Percentiles rank a stretch among this genome's conserved stretches.
phyloP scores from a whole-genome alignment of 805 yeast genomes.

The Wickerhamomyces ciferrii region DNA sequence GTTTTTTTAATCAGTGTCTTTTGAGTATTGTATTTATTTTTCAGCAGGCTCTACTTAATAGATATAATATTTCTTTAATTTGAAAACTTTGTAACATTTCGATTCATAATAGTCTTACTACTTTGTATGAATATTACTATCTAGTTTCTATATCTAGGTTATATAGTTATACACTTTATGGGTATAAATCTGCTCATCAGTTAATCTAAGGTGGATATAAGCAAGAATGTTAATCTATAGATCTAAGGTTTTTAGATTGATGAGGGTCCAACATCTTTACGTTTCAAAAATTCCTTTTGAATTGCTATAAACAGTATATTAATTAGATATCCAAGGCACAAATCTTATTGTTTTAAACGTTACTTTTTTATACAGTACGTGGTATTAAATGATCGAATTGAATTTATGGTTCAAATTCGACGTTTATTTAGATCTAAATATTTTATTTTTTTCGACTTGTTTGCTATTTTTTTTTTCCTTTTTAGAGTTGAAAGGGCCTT shows the following conservation, averaged over 20 bases:
- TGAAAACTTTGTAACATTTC: too few relatives aligned
- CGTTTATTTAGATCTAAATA: too few relatives aligned
- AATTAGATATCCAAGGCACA: too few relatives aligned
- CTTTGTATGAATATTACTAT: too few relatives aligned
- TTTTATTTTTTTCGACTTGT: not conserved
- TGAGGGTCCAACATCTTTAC: too few relatives aligned
- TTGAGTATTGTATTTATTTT: not conserved
- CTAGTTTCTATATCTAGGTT: not conserved
- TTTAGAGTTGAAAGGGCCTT: too few relatives aligned
- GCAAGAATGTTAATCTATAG: not conserved
- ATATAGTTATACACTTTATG: too few relatives aligned
- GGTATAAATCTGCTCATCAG: too few relatives aligned
- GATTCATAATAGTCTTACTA: too few relatives aligned
- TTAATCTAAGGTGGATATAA: not conserved
- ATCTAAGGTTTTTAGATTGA: not conserved
- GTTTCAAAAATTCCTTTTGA: not conserved
- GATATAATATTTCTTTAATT: not conserved
- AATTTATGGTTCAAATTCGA: not conserved
- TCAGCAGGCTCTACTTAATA: not conserved
- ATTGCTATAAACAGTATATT: not conserved
- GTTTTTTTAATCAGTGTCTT: not conserved
- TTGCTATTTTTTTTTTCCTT: not conserved
- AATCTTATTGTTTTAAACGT: too few relatives aligned
- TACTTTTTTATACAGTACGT: too few relatives aligned
- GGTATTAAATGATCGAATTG: too few relatives aligned